Evolutionary conservation across 441 rosid species (phyloP).

Genomic region (Euphorbia neoarborescens): DNA sequence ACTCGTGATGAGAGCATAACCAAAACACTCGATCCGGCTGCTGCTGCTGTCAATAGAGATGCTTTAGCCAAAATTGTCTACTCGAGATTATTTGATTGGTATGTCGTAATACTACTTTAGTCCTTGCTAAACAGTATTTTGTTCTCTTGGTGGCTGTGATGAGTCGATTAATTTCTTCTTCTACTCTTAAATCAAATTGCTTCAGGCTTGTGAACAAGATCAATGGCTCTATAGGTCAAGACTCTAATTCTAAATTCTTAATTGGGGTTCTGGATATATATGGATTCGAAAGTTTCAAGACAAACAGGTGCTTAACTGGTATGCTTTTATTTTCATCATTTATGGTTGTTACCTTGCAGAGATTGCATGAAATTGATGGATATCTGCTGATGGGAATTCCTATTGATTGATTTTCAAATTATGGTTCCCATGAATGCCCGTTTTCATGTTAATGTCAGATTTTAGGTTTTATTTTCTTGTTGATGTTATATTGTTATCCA

Average conservation of each 20-base stretch:
- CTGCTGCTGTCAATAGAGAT: conserved; percentile 84
- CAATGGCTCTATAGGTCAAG: conserved; percentile 86
- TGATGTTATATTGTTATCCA: background rate
- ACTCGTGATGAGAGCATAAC: conserved; percentile 95
- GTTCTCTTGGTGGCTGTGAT: background rate
- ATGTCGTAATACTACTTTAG: conserved; percentile 19
- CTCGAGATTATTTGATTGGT: conserved; percentile 97
- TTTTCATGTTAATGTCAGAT: background rate
- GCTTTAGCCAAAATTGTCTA: conserved; percentile 88
- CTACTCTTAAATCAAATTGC: conserved; percentile 19
- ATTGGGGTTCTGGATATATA: conserved; percentile 67
- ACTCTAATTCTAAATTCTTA: conserved; percentile 63
- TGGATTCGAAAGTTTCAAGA: conserved; percentile 57
- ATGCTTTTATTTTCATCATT: conserved; percentile 65
- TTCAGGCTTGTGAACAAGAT: conserved; percentile 83
- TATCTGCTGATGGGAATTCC: conserved; percentile 23
- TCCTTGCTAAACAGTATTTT: background rate
- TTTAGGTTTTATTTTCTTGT: background rate
- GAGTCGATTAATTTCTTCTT: background rate
- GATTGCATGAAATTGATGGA: conserved; percentile 25
- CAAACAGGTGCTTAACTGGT: conserved; percentile 99
- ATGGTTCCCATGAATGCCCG: background rate
- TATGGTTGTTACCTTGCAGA: conserved; percentile 24
- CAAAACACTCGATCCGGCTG: conserved; percentile 70
- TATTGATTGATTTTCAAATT: conserved; percentile 12